These are phyloP conservation scores for Craterostigma plantagineum DNA, from an alignment of 257 asterid species.

Conservation along the genomic window DNA sequence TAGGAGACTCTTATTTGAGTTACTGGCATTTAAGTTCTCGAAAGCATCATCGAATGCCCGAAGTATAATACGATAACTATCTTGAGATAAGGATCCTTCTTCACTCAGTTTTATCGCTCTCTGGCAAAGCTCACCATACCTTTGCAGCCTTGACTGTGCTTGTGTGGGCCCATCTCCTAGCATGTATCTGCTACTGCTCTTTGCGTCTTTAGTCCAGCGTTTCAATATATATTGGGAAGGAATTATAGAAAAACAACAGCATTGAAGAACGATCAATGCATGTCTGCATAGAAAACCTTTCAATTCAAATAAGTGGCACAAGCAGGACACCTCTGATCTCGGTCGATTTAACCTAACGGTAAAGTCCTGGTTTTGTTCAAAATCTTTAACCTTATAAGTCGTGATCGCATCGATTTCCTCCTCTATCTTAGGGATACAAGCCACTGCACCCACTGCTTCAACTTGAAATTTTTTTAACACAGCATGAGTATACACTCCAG, in stretches of 20 bases:
- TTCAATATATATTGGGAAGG: constrained; percentile 71
- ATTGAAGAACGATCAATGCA: constrained; percentile 79
- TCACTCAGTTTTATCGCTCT: constrained; percentile 68
- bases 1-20: constrained; percentile 43
- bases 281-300: constrained; percentile 90
- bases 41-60: constrained; percentile 75
- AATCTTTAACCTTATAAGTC: constrained; percentile 65
- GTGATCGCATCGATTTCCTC: constrained; percentile 31
- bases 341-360: constrained; percentile 43
- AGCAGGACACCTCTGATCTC: constrained; percentile 70
- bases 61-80: constrained; percentile 37
- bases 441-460: constrained; percentile 90
- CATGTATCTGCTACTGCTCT: constrained; percentile 29
- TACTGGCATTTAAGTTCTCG: constrained; percentile 51
- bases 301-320: constrained; percentile 68
- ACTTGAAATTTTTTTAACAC: constrained; percentile 70
- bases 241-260: constrained; percentile 53
- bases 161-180: constrained; percentile 50
- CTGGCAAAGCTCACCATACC: constrained; percentile 64
- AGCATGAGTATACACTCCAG: constrained; percentile 53
- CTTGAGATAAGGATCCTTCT: constrained; percentile 91
- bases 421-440: constrained; percentile 70
- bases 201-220: constrained; percentile 89
- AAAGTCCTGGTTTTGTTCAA: constrained; percentile 58
- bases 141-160: constrained; percentile 60